These are phyloP conservation scores for Sphagnurus paluster DNA, from an alignment of 1,284 basidiomycete genomes.

Conservation along the genomic window DNA sequence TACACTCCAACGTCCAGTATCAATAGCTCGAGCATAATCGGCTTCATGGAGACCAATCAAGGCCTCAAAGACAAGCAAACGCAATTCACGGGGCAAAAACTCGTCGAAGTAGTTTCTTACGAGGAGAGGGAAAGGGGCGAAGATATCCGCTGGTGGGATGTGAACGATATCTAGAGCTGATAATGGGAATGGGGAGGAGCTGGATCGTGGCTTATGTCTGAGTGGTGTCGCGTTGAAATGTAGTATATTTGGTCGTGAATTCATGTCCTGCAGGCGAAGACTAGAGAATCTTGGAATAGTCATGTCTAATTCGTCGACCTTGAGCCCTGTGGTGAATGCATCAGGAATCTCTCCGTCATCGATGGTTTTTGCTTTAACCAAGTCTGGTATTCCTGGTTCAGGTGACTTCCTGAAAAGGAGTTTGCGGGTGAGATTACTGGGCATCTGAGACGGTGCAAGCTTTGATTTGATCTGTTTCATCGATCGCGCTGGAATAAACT, in stretches of 20 bases:
- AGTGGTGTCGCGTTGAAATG: constrained; percentile 21
- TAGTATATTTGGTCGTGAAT: constrained; percentile 11
- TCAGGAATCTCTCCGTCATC: background rate
- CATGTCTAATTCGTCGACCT: constrained; percentile 22
- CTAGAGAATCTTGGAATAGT: constrained; percentile 14
- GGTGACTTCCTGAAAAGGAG: constrained; percentile 48
- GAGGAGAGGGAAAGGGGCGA: constrained; percentile 46
- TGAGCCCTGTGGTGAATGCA: constrained; percentile 9
- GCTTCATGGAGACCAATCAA: constrained; percentile 55
- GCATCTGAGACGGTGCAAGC: constrained; percentile 40
- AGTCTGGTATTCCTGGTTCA: constrained; percentile 6
- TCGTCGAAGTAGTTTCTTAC: constrained; percentile 64
- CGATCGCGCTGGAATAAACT: constrained; percentile 43
- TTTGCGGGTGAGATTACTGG: constrained; percentile 55
- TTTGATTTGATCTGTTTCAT: constrained; percentile 49
- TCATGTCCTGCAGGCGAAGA: constrained; percentile 11
- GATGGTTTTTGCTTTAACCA: background rate
- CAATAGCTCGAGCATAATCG: constrained; percentile 45
- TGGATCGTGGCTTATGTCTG: constrained; percentile 57
- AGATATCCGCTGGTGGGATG: constrained; percentile 43
- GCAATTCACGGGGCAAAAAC: constrained; percentile 73
- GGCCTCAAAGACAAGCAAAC: constrained; percentile 59
- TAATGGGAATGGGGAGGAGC: constrained; percentile 61
- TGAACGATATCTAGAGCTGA: constrained; percentile 59
- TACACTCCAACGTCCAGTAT: constrained; percentile 54